These are phyloP conservation scores for Colletotrichum sp. DNA, from an alignment of 2,329 filamentous ascomycete species.

Conservation along the genomic window DNA sequence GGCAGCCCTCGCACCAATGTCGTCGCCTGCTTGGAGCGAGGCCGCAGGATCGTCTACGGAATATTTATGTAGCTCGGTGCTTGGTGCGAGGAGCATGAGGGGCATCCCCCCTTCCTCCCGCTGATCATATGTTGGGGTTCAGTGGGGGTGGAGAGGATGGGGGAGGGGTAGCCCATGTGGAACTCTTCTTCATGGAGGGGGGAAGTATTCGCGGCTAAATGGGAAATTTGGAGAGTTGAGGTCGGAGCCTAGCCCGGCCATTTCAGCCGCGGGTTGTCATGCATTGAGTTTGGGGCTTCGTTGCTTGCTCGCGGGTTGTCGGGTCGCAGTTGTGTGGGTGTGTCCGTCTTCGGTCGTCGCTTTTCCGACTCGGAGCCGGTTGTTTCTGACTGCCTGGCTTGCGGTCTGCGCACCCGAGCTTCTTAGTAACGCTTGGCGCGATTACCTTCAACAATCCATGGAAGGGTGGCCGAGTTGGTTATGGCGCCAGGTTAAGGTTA, in stretches of 20 bases:
- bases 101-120: background rate
- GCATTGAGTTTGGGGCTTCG: background rate
- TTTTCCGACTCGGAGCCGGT: background rate
- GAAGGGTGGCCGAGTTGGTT: background rate
- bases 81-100: background rate
- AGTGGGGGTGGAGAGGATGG: background rate
- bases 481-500: background rate
- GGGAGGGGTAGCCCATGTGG: background rate
- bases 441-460: accelerated
- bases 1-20: background rate
- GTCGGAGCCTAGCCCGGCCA: background rate
- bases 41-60: background rate
- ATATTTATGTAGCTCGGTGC: background rate
- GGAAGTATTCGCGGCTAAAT: slow-evolving; percentile 9
- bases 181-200: background rate
- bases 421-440: accelerated
- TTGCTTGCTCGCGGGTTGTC: background rate
- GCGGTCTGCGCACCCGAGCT: background rate
- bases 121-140: background rate
- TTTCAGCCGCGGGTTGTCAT: background rate
- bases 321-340: background rate
- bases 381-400: accelerated
- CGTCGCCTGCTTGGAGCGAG: background rate
- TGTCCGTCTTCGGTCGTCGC: background rate
- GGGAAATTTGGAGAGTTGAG: background rate